Conservation (phyloP, 257 asterid genomes). For the Nicotiana otophora region DNA sequence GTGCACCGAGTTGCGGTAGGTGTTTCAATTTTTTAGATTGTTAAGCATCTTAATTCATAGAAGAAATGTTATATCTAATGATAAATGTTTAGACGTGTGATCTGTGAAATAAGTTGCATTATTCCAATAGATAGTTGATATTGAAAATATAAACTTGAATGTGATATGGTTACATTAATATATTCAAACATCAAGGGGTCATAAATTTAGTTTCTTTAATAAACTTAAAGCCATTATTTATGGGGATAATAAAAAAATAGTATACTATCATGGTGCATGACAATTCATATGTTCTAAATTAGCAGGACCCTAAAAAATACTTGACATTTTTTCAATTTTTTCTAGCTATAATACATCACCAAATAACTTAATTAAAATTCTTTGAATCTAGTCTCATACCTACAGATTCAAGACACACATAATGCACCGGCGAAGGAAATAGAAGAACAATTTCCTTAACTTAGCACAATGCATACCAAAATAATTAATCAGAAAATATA, state of each 20-base stretch:
- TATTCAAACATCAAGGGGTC: not conserved
- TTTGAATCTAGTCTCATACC: not conserved
- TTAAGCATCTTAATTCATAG: not conserved
- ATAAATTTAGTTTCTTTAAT: no score
- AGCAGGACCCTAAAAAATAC: not conserved
- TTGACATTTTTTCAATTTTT: not conserved
- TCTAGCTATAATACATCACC: not conserved
- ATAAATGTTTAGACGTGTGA: no score
- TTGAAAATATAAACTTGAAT: not conserved
- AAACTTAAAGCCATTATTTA: no score
- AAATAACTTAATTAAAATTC: not conserved
- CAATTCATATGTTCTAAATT: not conserved
- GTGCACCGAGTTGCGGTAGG: fast-evolving
- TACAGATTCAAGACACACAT: not conserved
- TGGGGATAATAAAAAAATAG: not conserved
- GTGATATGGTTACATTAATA: not conserved
- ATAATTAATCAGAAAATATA: not conserved
- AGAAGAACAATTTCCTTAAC: not conserved
- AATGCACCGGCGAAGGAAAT: not conserved
- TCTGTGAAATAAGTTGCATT: not conserved
- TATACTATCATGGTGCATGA: not conserved
- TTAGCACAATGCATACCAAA: not conserved
- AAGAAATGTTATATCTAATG: not conserved
- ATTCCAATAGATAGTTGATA: not conserved
- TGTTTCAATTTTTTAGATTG: not conserved